Evolutionary conservation across 108 stramenopile species (phyloP), one percentile per base, ranked within the genome.

Genomic region (Pseudonitzschia delicatissima): DNA sequence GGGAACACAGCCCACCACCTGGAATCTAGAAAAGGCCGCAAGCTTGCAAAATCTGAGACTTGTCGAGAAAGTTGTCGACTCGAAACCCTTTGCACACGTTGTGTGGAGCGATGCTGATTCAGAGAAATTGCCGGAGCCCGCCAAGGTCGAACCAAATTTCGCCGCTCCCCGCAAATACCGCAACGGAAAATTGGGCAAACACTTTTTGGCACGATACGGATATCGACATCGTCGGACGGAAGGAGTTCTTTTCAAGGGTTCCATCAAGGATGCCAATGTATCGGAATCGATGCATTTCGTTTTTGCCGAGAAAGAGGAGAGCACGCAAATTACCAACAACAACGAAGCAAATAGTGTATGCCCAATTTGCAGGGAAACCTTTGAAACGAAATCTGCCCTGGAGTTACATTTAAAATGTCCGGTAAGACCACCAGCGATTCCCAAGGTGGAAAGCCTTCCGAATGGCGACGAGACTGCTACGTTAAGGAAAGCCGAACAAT

Each of bases 191-290:
- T 28, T 84, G 17, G 85, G 88, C 3, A 71, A 74, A 27, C 87
- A 89, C 57, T 82, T 66, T 31, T 48, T 89, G 25, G 72, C 67
- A 7, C 69, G 73, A 35, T 90, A 83, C 64, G 85, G 88, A 28
- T 90, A 90, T 68, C 71, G 67, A 52, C 88, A 90, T 77, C 81
- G 81, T 8, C 76, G 84, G 11, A 90, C 88, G 3, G 79, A 70
- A 23, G 87, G 87, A 8, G 82, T 79, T n/a, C 40, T 31, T 29
- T 77, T 74, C 49, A 42, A 57, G 33, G 83, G 83, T 12, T 70
- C 61, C 42, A 27, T 26, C 7, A 73, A 33, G 20, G 81, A 84
- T 49, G 78, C 77, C 57, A 79, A 80, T 69, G 82, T 85, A 1
- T 62, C 74, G 13, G 77, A 77, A 45, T 82, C 82, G 47, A 60